phyloP scores from a whole-genome alignment of 768 basidiomycete genomes.

The Galerina sulciceps region DNA sequence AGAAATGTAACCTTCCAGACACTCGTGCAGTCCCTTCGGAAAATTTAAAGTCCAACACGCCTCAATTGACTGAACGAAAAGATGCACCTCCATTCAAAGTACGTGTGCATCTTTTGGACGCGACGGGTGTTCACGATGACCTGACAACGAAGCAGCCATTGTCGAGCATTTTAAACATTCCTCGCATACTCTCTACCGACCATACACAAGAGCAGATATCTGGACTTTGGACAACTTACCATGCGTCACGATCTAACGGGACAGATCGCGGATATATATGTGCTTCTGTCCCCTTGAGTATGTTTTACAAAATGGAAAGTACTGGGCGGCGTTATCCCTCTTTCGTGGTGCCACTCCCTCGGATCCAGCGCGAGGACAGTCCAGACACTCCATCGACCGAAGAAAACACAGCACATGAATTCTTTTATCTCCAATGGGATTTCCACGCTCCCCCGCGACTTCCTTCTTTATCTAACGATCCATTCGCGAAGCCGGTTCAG shows the following conservation, averaged over 20 bases:
- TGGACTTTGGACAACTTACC: slow-evolving; percentile 89
- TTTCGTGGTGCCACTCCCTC: slow-evolving; percentile 84
- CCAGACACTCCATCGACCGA: slow-evolving; percentile 29
- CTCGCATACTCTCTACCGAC: slow-evolving; percentile 64
- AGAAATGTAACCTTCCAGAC: slow-evolving; percentile 1
- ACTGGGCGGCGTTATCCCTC: slow-evolving; percentile 69
- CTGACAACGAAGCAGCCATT: slow-evolving; percentile 61
- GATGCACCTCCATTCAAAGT: slow-evolving; percentile 27
- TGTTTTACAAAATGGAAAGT: slow-evolving; percentile 72
- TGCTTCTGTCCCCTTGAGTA: slow-evolving; percentile 74
- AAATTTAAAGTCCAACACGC: neutral
- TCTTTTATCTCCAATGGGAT: slow-evolving; percentile 89
- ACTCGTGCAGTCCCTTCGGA: no score
- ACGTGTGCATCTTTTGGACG: neutral
- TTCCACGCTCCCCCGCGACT: slow-evolving; percentile 75
- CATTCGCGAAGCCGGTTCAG: slow-evolving; percentile 41
- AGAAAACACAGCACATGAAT: slow-evolving; percentile 63
- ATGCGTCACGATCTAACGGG: slow-evolving; percentile 77
- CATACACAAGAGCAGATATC: slow-evolving; percentile 78
- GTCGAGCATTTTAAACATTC: slow-evolving; percentile 77
- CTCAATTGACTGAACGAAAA: slow-evolving; percentile 19
- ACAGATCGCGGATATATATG: slow-evolving; percentile 87
- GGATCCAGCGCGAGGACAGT: slow-evolving; percentile 36
- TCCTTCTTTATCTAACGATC: slow-evolving; percentile 52
- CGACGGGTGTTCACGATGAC: neutral